Base-by-base conservation (phyloP, 2,329 filamentous ascomycete genomes). In the Aaosphaeria arxii region DNA sequence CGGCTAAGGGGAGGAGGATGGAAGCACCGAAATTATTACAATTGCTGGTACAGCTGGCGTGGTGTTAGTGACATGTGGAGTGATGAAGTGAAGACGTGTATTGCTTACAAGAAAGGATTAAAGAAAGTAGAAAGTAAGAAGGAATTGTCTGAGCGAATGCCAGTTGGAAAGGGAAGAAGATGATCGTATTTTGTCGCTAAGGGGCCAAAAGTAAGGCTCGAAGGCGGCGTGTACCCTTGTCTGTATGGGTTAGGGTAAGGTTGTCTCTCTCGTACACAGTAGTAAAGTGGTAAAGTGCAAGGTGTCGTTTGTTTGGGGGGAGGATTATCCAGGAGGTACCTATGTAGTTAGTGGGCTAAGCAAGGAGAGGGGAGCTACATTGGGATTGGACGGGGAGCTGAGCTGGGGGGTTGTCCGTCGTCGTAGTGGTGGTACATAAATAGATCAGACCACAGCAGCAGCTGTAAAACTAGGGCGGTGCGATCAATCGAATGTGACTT, bases 391-490 rank as follows among this genome's bases (percentile, higher is more conserved):
- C 9, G 33, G 7, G 33, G 33, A 36, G 33, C 33, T 36, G 33
- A 36, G 33, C 9, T 36, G n/a, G 33, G 7, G 17, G 17, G 2
- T 24, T 24, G 17, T 24, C 17, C 17, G 17, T 24, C 17, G 17
- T 24, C 17, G 17, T 24, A 24, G 17, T 24, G 17, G 17, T 24
- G 17, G 17, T 24, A 24, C 39, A 47, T 51, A 53, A 55, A 55
- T 56, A 55, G 55, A 43, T 42, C 49, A 55, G 43, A 33, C 38
- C 38, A 46, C 38, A 62, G 63, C 7, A 55, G 66, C 43, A 51
- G 51, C 55, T 56, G 68, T 92, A 91, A 70, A 85, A 89, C 32
- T 92, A 92, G 3, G 75, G 85, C 49, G 90, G 90, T 53, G 81
- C 96, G 55, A 88, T 96, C 48, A 81, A 96, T 46, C 94, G 17